Percentiles rank a stretch among this genome's conserved stretches.
These are phyloP conservation scores for Lactarius indigo DNA, from an alignment of 768 basidiomycete genomes.

Conservation along the genomic window DNA sequence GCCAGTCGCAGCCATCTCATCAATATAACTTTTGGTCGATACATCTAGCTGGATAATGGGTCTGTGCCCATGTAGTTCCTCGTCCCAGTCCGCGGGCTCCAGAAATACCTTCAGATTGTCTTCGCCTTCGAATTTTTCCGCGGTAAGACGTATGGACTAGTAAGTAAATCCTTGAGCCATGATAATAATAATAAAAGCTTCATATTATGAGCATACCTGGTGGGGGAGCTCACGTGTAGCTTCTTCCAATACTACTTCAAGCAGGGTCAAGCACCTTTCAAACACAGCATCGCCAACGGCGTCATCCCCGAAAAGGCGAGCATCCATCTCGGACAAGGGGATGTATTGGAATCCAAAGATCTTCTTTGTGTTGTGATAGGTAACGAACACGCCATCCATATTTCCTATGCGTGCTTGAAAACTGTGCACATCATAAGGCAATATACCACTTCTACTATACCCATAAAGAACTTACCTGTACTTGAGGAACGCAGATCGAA, in stretches of 20 bases:
- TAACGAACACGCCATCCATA: slow-evolving; percentile 93
- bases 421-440: slow-evolving; percentile 37
- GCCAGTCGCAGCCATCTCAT: slow-evolving; percentile 37
- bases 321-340: slow-evolving; percentile 84
- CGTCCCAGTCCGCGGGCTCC: slow-evolving; percentile 52
- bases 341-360: slow-evolving; percentile 96
- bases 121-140: slow-evolving; percentile 49
- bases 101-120: slow-evolving; percentile 60
- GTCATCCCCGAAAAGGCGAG: slow-evolving; percentile 61
- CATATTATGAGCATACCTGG: slow-evolving; percentile 45
- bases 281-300: slow-evolving; percentile 74
- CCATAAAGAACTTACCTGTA: slow-evolving; percentile 56
- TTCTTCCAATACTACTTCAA: slow-evolving; percentile 65
- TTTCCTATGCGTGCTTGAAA: slow-evolving; percentile 95
- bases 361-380: slow-evolving; percentile 81
- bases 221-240: slow-evolving; percentile 58
- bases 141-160: slow-evolving; percentile 56
- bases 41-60: slow-evolving; percentile 62
- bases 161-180: slow-evolving; percentile 7
- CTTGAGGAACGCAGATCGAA: slow-evolving; percentile 92
- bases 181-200: background rate
- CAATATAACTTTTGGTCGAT: slow-evolving; percentile 43
- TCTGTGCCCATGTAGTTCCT: slow-evolving; percentile 29
- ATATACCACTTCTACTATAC: background rate
- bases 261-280: slow-evolving; percentile 60